Evolutionary conservation across 805 yeast species (phyloP).

Genomic region (Metschnikowia aberdeeniae): DNA sequence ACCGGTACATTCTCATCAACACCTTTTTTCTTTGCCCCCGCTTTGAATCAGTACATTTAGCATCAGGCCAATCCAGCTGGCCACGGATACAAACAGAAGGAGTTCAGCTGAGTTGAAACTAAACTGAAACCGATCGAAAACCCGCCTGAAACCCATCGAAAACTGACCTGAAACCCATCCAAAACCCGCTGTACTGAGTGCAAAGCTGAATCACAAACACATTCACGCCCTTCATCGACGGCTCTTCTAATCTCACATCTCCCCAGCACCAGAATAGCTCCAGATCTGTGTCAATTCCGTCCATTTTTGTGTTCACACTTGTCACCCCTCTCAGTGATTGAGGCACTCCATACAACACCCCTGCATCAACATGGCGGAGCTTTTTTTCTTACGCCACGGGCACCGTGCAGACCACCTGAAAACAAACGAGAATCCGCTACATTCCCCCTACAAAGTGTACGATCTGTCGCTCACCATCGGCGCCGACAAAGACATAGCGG

Average conservation of each 20-base stretch:
- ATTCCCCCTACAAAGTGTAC: slow-evolving; percentile 26
- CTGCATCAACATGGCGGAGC: slow-evolving; percentile 30
- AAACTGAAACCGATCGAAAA: background rate
- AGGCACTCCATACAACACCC: background rate
- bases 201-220: background rate
- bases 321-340: no score
- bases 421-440: slow-evolving; percentile 25
- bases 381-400: slow-evolving; percentile 43
- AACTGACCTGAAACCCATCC: background rate
- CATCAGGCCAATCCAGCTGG: no score
- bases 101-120: background rate
- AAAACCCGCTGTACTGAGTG: no score
- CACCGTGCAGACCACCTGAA: slow-evolving; percentile 37
- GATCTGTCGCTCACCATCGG: slow-evolving; percentile 35
- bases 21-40: slow-evolving; percentile 1
- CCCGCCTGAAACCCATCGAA: background rate
- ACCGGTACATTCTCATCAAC: background rate
- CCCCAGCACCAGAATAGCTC: no score
- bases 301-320: no score
- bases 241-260: no score
- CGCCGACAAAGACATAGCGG: slow-evolving; percentile 28
- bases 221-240: no score
- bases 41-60: background rate
- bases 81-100: background rate
- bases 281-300: no score